These are phyloP conservation scores for Wakefieldia striispora DNA, from an alignment of 768 basidiomycete genomes.

Conservation along the genomic window DNA sequence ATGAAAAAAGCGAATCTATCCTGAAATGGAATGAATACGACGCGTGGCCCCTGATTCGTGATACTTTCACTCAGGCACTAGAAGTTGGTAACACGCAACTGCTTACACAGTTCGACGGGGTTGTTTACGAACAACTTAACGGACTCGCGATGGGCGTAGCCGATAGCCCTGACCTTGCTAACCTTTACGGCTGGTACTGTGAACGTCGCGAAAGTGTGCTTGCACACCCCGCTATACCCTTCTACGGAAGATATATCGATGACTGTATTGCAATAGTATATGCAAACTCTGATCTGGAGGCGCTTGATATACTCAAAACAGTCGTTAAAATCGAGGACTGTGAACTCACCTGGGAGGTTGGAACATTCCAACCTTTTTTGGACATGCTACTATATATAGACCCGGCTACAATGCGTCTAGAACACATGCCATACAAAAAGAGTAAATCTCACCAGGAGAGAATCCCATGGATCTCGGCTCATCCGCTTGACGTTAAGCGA, in stretches of 20 bases:
- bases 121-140: neutral
- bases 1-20: too few relatives aligned
- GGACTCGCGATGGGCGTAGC: slow-evolving; percentile 11
- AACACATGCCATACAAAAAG: neutral
- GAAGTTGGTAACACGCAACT: neutral
- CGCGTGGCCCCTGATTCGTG: neutral
- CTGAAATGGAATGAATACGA: too few relatives aligned
- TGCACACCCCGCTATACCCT: neutral
- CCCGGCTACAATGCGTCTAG: accelerated
- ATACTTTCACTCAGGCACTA: neutral
- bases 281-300: neutral
- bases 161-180: slow-evolving; percentile 12
- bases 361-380: neutral
- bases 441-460: neutral
- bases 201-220: neutral
- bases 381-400: slow-evolving; percentile 2
- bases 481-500: neutral
- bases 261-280: neutral
- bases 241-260: slow-evolving; percentile 8
- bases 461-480: neutral
- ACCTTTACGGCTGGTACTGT: slow-evolving; percentile 4
- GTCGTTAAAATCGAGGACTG: neutral
- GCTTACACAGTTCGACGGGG: neutral
- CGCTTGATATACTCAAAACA: accelerated
- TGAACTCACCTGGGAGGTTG: neutral